Evolutionary conservation across 1,284 basidiomycete genomes (phyloP).

Genomic region (Ganoderma multipileum): DNA sequence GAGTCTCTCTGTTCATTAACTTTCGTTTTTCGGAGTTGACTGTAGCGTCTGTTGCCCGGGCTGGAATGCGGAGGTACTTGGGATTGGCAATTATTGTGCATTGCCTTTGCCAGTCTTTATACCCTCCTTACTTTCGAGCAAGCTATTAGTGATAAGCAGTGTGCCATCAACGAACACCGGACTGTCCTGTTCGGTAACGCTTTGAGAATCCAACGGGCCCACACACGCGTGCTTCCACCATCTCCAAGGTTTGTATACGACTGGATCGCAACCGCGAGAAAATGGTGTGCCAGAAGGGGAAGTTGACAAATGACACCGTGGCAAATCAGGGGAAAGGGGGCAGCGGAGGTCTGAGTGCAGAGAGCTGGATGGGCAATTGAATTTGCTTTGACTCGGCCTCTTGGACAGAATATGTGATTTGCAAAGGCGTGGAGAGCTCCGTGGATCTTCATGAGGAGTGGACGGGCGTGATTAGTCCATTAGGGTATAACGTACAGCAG

Average conservation of each 20-base stretch:
- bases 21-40: too few relatives aligned
- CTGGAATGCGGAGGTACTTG: too few relatives aligned
- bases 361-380: background rate
- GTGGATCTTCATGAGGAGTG: background rate
- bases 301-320: background rate
- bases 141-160: too few relatives aligned
- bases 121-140: too few relatives aligned
- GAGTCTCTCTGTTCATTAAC: too few relatives aligned
- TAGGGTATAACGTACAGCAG: constrained; percentile 1
- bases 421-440: too few relatives aligned
- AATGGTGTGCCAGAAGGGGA: background rate
- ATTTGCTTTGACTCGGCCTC: background rate
- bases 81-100: too few relatives aligned
- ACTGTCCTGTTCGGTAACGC: too few relatives aligned
- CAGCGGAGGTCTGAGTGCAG: background rate
- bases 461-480: background rate
- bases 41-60: too few relatives aligned
- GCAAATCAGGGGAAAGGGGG: background rate
- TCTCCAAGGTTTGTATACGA: background rate
- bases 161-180: too few relatives aligned
- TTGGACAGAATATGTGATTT: background rate
- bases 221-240: background rate
- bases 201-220: too few relatives aligned
- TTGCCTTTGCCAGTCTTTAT: too few relatives aligned
- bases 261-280: background rate